phyloP scores from a whole-genome alignment of 192 early-diverging fungal genomes.

The Umbelopsis vinacea region DNA sequence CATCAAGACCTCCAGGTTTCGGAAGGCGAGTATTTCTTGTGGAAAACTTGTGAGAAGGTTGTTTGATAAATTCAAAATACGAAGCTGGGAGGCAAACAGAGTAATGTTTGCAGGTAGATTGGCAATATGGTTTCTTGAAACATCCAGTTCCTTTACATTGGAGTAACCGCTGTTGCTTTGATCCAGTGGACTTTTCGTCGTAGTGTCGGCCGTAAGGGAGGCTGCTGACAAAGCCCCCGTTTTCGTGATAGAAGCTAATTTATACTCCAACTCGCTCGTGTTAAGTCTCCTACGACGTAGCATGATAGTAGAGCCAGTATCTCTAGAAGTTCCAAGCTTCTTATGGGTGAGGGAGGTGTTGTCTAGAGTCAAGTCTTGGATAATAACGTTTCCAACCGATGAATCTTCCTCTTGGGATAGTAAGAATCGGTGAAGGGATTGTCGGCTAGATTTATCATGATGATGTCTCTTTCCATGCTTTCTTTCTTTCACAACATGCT shows the following conservation, averaged over 20 bases:
- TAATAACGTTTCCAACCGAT: background rate
- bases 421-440: background rate
- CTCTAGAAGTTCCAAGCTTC: constrained; percentile 6
- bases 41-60: constrained; percentile 56
- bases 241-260: constrained; percentile 20
- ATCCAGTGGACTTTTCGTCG: too few species aligned
- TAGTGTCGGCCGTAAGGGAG: background rate
- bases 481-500: constrained; percentile 39
- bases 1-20: constrained; percentile 48
- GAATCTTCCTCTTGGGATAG: background rate
- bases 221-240: constrained; percentile 9
- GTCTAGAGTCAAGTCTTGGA: background rate
- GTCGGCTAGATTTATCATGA: background rate
- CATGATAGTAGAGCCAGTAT: constrained; percentile 27
- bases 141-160: constrained; percentile 49
- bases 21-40: constrained; percentile 45
- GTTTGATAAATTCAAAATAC: constrained; percentile 48
- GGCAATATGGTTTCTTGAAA: constrained; percentile 55
- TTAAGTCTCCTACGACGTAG: constrained; percentile 48
- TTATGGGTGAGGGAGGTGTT: background rate
- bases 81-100: constrained; percentile 35
- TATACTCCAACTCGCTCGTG: constrained; percentile 40
- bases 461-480: background rate
- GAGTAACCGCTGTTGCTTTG: constrained; percentile 28
- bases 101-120: constrained; percentile 45